Conservation (phyloP, 2,329 filamentous ascomycete genomes). For the Trichoderma sp. region DNA sequence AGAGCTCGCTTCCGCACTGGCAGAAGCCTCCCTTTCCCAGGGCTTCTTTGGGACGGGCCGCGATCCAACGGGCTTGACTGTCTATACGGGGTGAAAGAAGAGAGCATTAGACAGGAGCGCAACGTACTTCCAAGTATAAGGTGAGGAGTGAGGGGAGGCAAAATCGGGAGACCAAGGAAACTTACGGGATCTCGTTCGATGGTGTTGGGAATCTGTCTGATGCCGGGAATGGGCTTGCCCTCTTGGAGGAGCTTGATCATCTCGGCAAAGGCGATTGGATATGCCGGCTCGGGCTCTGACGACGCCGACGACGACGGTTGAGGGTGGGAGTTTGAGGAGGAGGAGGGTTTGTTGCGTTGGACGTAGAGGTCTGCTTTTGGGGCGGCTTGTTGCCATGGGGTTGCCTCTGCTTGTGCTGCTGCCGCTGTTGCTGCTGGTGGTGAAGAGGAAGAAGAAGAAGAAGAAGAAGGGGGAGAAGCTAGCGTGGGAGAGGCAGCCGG, state of each 20-base stretch:
- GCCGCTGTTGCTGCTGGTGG: too few relatives aligned
- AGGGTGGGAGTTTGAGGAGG: slow-evolving; percentile 19
- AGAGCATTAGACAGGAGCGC: neutral
- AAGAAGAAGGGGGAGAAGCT: neutral
- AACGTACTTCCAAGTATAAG: too few relatives aligned
- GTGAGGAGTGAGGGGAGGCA: neutral
- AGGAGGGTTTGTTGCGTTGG: slow-evolving; percentile 39
- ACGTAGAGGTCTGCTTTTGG: slow-evolving; percentile 52
- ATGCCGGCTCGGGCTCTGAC: slow-evolving; percentile 58
- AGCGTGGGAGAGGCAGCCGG: neutral
- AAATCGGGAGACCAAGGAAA: neutral
- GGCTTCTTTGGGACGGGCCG: slow-evolving; percentile 61
- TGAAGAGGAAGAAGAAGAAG: neutral
- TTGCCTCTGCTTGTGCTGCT: slow-evolving; percentile 23
- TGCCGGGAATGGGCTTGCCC: slow-evolving; percentile 82
- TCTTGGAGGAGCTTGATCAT: slow-evolving; percentile 83
- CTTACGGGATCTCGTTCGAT: slow-evolving; percentile 71
- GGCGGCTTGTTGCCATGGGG: slow-evolving; percentile 54
- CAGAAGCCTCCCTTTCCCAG: slow-evolving; percentile 68
- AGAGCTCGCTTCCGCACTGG: slow-evolving; percentile 30
- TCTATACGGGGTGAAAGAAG: slow-evolving; percentile 37
- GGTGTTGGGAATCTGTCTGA: slow-evolving; percentile 82
- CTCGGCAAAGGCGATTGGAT: slow-evolving; percentile 80
- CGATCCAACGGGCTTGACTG: slow-evolving; percentile 52
- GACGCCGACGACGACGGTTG: slow-evolving; percentile 29